These are phyloP conservation scores for Tuber magnatum DNA, from an alignment of 495 filamentous ascomycete genomes.

Conservation along the genomic window DNA sequence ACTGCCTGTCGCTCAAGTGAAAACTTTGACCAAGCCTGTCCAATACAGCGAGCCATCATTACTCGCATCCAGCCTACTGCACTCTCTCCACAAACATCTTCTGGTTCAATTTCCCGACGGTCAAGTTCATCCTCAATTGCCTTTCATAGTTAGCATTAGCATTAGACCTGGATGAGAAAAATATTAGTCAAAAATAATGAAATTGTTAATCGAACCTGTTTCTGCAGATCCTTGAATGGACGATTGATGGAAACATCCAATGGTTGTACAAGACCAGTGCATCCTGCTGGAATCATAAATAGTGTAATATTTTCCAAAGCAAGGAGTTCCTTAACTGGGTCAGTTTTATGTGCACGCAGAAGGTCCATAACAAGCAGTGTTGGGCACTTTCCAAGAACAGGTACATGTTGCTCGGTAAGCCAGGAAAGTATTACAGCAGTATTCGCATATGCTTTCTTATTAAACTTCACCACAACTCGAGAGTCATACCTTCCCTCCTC, in stretches of 20 bases:
- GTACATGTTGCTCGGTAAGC: no score
- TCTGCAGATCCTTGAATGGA: conserved; percentile 4
- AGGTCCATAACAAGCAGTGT: conserved; percentile 11
- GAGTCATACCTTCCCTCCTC: not conserved
- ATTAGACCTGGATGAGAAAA: no score
- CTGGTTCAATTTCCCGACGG: not conserved
- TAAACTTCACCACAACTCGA: not conserved
- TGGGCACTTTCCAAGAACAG: not conserved
- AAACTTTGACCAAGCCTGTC: conserved; percentile 1
- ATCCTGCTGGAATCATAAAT: conserved; percentile 4
- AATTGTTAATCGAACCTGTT: not conserved
- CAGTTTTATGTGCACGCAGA: not conserved
- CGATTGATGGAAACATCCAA: conserved; percentile 8
- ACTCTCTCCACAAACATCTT: not conserved
- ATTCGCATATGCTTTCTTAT: conserved; percentile 7
- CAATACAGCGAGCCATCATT: conserved; percentile 5
- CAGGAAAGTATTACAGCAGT: not conserved
- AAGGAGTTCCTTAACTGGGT: not conserved
- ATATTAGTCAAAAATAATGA: no score
- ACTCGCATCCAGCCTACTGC: conserved; percentile 7
- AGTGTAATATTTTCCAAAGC: no score
- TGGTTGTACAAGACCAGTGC: conserved; percentile 4
- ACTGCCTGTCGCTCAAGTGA: not conserved
- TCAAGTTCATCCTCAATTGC: conserved; percentile 1
- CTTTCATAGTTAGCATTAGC: no score